These are phyloP conservation scores for Saussurea involucrata DNA, from an alignment of 129 eudicot genomes.

Conservation along the genomic window DNA sequence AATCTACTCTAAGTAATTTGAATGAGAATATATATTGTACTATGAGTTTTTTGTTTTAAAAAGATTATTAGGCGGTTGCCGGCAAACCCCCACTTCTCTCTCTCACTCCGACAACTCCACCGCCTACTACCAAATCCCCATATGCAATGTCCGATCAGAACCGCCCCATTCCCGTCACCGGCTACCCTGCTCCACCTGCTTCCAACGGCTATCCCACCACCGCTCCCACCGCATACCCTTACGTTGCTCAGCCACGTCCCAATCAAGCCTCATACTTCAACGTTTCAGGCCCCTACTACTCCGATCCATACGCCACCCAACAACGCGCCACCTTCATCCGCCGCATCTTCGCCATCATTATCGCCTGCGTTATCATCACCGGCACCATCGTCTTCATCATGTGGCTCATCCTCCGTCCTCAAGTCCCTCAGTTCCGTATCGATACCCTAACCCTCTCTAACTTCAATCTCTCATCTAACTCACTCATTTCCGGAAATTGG, in stretches of 20 bases:
- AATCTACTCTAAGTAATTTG: neutral
- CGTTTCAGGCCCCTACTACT: constrained; percentile 30
- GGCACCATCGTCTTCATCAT: constrained; percentile 62
- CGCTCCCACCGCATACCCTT: constrained; percentile 54
- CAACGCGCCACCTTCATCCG: constrained; percentile 77
- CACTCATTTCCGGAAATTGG: constrained; percentile 52
- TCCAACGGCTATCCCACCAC: constrained; percentile 28
- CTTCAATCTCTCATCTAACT: constrained; percentile 32
- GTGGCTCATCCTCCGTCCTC: constrained; percentile 87
- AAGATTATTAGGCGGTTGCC: constrained; percentile 10
- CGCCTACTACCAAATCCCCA: neutral
- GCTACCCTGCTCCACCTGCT: constrained; percentile 37
- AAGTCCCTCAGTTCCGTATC: constrained; percentile 64
- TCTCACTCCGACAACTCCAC: neutral
- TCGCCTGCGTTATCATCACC: constrained; percentile 51
- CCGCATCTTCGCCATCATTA: constrained; percentile 54
- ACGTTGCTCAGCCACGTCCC: constrained; percentile 41
- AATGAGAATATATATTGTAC: no score
- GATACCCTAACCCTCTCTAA: constrained; percentile 45
- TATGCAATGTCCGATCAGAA: constrained; percentile 19
- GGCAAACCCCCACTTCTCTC: constrained; percentile 1
- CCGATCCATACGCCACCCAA: constrained; percentile 44
- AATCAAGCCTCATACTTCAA: constrained; percentile 31
- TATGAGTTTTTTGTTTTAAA: neutral
- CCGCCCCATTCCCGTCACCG: constrained; percentile 50